Conservation (phyloP, 2,329 filamentous ascomycete species). For the Cladosporium sp. region DNA sequence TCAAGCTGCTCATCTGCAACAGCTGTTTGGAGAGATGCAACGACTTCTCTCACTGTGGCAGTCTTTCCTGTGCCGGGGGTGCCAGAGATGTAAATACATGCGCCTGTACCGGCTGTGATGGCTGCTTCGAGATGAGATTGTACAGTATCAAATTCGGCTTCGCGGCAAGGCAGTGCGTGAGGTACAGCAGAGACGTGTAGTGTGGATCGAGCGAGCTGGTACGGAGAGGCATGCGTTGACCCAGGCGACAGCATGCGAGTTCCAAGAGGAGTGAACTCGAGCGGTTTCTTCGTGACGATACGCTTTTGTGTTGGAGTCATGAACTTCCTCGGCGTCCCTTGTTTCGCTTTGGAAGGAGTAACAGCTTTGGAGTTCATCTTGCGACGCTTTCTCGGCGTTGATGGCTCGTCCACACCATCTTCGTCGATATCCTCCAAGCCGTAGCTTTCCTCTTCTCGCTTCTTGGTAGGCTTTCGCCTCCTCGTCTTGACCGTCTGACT, state of each 20-base stretch:
- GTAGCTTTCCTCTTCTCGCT: constrained; percentile 47
- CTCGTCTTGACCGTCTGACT: constrained; percentile 71
- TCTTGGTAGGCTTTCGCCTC: constrained; percentile 43
- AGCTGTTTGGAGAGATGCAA: constrained; percentile 82
- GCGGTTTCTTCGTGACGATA: constrained; percentile 76
- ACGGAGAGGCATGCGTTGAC: constrained; percentile 77
- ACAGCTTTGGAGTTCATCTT: constrained; percentile 49
- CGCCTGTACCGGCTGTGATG: constrained; percentile 88
- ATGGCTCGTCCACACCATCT: constrained; percentile 39
- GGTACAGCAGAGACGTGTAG: constrained; percentile 95
- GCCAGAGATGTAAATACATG: constrained; percentile 99
- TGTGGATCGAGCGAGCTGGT: constrained; percentile 82
- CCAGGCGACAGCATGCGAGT: constrained; percentile 78
- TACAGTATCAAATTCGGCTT: constrained; percentile 86
- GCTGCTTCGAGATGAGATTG: constrained; percentile 93
- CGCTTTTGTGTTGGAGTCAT: constrained; percentile 66
- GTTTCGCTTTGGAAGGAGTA: constrained; percentile 45
- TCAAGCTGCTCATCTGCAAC: constrained; percentile 89
- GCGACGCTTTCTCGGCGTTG: constrained; percentile 50
- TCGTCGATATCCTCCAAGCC: constrained; percentile 43
- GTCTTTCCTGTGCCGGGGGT: constrained; percentile 97
- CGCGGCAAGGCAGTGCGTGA: constrained; percentile 82
- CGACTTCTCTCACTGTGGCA: constrained; percentile 92
- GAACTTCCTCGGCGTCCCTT: constrained; percentile 54
- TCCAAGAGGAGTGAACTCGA: constrained; percentile 94